Evolutionary conservation across 2,329 filamentous ascomycete species (phyloP), one percentile per base, ranked within the genome.

Genomic region (Cercospora sp.): DNA sequence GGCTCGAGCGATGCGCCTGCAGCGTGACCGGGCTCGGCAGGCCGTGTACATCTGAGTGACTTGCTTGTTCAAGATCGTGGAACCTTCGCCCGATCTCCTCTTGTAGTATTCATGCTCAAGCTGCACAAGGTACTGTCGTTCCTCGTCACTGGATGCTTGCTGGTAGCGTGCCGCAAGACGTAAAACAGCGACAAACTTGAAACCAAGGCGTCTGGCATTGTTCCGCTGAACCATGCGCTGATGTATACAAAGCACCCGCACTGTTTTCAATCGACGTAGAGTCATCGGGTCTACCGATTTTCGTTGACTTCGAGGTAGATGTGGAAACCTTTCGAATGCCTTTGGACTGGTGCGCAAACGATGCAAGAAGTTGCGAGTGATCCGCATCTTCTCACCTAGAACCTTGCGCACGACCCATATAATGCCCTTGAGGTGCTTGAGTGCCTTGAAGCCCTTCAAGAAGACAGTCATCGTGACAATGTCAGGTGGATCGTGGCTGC

Each of bases 381-480:
- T 76, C 40, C 66, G 72, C 61, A 79, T 72, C 34, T 75, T 66
- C 12, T 72, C 55, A 16, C 53, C 28, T 12, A 79, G 57, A n/a
- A 80, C 74, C 21, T 68, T 73, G 0, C 70, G 37, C 18, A 79
- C 63, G 3, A 73, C 71, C 76, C 75, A 78, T 37, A 71, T 37
- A 37, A 78, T 70, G 37, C 77, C 77, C 2, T 30, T 13, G 28
- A 69, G 18, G 45, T 72, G 61, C 24, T 45, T 49, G 9, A 74
- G 32, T 9, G 66, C 68, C 21, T 66, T 68, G 65, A 77, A 79
- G 34, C 72, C 78, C 58, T 76, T 70, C 16, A 80, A 51, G 45
- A 74, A 76, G 16, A 79, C 74, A 2, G 74, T 75, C 73, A 79
- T 74, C 34, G 74, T 73, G 8, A 69, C 72, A 53, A 77, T 75